These are phyloP conservation scores for Aspergillus taichungensis DNA, from an alignment of 495 filamentous ascomycete species.

Conservation along the genomic window DNA sequence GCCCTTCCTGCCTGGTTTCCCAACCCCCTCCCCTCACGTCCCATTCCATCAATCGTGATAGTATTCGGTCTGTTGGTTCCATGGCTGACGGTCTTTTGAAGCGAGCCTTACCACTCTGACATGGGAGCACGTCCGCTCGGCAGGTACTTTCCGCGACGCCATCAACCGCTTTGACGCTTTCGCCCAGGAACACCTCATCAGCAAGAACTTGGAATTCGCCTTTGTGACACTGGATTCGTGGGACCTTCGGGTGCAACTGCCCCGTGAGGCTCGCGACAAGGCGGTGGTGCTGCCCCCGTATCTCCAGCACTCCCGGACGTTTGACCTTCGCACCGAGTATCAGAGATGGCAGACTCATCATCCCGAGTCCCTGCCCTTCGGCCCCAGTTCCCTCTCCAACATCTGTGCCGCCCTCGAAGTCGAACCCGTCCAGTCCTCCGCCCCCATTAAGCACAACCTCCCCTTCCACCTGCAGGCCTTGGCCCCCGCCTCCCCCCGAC, in stretches of 20 bases:
- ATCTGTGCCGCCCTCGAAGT: constrained; percentile 97
- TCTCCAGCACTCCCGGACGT: constrained; percentile 92
- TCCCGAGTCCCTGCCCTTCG: constrained; percentile 93
- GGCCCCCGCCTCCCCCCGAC: constrained; percentile 90
- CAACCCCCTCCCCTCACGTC: constrained; percentile 3
- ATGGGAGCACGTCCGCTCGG: constrained; percentile 96
- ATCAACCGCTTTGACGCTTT: constrained; percentile 91
- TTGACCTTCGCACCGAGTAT: constrained; percentile 94
- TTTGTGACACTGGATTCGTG: constrained; percentile 98
- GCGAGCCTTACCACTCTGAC: constrained; percentile 96
- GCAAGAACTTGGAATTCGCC: constrained; percentile 84
- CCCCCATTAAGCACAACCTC: constrained; percentile 96
- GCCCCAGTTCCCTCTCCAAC: constrained; percentile 86
- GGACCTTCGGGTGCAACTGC: constrained; percentile 96
- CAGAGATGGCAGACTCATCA: constrained; percentile 97
- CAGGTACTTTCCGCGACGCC: constrained; percentile 92
- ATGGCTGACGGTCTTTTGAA: constrained; percentile 36
- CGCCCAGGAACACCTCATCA: constrained; percentile 75
- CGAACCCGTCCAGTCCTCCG: constrained; percentile 90
- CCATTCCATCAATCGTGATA: constrained; percentile 5
- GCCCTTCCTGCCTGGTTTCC: neutral
- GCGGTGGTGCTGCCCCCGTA: constrained; percentile 94
- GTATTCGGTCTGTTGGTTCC: constrained; percentile 13
- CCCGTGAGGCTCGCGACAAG: constrained; percentile 95
- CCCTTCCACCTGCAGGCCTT: constrained; percentile 96